These are phyloP conservation scores for Panicum miliaceum DNA, from an alignment of 176 grass and related monocot genomes.

Conservation along the genomic window DNA sequence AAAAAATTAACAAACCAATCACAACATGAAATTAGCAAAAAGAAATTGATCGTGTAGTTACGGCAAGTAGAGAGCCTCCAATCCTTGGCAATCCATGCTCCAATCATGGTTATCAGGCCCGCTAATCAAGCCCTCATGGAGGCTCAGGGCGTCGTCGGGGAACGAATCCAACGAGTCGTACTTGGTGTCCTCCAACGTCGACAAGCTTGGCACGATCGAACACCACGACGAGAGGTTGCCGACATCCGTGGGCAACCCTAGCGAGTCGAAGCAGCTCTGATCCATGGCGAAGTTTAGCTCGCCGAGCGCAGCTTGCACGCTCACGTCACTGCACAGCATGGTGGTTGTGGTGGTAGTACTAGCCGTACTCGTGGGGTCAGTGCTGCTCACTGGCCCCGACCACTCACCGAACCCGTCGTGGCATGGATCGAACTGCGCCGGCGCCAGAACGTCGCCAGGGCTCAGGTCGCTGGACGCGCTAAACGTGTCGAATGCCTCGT, in stretches of 20 bases:
- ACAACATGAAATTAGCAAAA: conserved; percentile 30
- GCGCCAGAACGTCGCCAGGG: background rate
- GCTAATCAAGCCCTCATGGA: conserved; percentile 40
- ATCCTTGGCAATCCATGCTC: conserved; percentile 60
- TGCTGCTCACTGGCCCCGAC: conserved; percentile 46
- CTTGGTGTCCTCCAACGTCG: conserved; percentile 53
- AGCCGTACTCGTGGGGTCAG: conserved; percentile 33
- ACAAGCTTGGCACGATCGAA: conserved; percentile 51
- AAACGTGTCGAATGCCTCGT: conserved; percentile 59
- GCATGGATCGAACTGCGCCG: conserved; percentile 29
- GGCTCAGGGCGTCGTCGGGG: conserved; percentile 44
- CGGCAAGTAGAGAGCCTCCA: conserved; percentile 69
- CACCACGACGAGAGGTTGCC: conserved; percentile 54
- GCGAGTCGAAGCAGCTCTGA: conserved; percentile 57
- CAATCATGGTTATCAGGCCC: conserved; percentile 48
- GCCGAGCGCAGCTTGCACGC: conserved; percentile 47
- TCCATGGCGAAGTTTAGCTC: conserved; percentile 62
- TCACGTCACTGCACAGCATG: conserved; percentile 51
- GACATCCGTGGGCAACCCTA: conserved; percentile 45
- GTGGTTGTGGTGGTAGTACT: conserved; percentile 30
- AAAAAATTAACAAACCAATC: conserved; percentile 31
- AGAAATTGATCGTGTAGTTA: conserved; percentile 38
- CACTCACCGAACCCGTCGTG: conserved; percentile 53
- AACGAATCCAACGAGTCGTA: conserved; percentile 51
- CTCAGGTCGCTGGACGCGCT: conserved; percentile 49